Base-by-base conservation (phyloP, 352 stramenopile genomes). In the Globisporangium viniferum region DNA sequence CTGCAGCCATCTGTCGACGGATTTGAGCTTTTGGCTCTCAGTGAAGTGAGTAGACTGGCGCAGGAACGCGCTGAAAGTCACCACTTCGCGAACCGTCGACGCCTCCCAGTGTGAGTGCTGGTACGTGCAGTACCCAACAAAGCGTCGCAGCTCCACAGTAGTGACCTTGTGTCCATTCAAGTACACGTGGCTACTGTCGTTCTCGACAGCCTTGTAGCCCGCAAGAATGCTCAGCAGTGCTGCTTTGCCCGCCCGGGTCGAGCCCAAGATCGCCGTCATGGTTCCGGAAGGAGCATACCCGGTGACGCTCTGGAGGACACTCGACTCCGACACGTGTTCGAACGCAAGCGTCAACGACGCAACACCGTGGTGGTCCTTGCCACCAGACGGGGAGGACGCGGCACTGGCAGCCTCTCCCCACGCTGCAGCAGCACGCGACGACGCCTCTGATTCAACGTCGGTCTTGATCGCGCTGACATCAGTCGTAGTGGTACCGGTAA, bases 41-140 rank as follows among this genome's bases (percentile, higher is more conserved):
- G 49, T 62, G 24, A 74, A 41, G 9, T 55, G 41, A 41, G 35
- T 27, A 29, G 68, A 58, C 31, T 70, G 57, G 35, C 89, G 73
- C 33, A 97, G 54, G 44, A 80, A 77, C 7, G 89, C 89, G 53
- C 77, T 91, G 64, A 97, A 97, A 18, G 70, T 64, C 33, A 97
- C 86, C 14, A 84, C 81, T 64, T 97, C 91, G 29, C 86, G 74
- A 76, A 80, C 27, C 89, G 78, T 72, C 14, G 59, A 56, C 33
- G 46, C 41, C 35, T 64, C 67, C 67, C 67, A 72, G 54, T 68
- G 39, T 24, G 77, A 80, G 60, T 93, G 86, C 62, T 91, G 84
- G 67, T 93, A 86, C 36, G 64, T 56, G 27, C 67, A 74, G 82
- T 80, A 80, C 18, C 72, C 72, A 27, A 74, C 73, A 44, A 39